Evolutionary conservation across 768 basidiomycete species (phyloP).

Genomic region (Leccinellum luteum): DNA sequence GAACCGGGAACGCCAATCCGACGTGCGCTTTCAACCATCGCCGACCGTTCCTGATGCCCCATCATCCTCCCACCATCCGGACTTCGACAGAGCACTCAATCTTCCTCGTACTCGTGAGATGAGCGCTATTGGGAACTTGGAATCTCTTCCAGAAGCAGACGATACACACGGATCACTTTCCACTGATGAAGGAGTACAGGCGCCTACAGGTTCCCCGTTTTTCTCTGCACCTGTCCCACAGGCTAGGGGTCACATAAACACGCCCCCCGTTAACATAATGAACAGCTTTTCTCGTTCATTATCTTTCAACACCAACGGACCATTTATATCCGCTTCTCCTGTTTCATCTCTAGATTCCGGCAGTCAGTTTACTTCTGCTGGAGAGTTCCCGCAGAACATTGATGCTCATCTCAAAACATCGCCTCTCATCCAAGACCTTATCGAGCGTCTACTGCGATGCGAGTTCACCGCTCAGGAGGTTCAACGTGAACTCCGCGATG

Average conservation of each 20-base stretch:
- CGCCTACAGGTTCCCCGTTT: conserved; percentile 34
- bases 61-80: conserved; percentile 46
- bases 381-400: conserved; percentile 50
- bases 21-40: conserved; percentile 36
- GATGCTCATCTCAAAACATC: conserved; percentile 76
- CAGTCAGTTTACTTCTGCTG: conserved; percentile 53
- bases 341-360: conserved; percentile 77
- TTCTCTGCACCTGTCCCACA: conserved; percentile 39
- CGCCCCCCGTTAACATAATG: conserved; percentile 45
- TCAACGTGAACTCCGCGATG: conserved; percentile 68
- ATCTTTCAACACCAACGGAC: conserved; percentile 43
- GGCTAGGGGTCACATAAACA: conserved; percentile 39
- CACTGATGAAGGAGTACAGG: conserved; percentile 25
- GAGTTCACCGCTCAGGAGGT: conserved; percentile 71
- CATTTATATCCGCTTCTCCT: conserved; percentile 65
- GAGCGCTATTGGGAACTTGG: conserved; percentile 49
- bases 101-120: conserved; percentile 46
- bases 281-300: conserved; percentile 36
- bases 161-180: conserved; percentile 42
- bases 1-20: conserved; percentile 19
- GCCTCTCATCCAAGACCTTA: conserved; percentile 70
- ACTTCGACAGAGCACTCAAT: conserved; percentile 43
- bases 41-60: conserved; percentile 41
- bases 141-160: conserved; percentile 54
- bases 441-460: conserved; percentile 70